Evolutionary conservation across 768 basidiomycete genomes (phyloP).

Genomic region (Auriculariales sp.): DNA sequence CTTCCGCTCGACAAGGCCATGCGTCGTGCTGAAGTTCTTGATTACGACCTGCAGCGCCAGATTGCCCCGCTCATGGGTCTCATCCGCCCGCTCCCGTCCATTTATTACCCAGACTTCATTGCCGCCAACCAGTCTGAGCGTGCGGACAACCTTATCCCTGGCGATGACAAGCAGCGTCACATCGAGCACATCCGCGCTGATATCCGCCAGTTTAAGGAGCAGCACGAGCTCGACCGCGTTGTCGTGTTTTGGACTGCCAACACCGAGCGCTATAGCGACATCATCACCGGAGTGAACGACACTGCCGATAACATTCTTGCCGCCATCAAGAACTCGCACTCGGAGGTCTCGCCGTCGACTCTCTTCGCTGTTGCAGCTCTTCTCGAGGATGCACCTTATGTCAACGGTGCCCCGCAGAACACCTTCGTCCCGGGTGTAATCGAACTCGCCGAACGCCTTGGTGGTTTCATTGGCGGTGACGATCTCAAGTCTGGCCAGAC

Average conservation of each 20-base stretch:
- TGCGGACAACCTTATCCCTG: conserved; percentile 85
- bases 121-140: conserved; percentile 95
- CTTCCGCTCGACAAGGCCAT: conserved; percentile 79
- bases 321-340: conserved; percentile 72
- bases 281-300: conserved; percentile 91
- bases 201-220: conserved; percentile 82
- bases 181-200: conserved; percentile 86
- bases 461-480: conserved; percentile 93
- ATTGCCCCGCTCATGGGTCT: conserved; percentile 77
- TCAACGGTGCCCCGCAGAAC: conserved; percentile 98
- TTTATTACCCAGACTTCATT: conserved; percentile 97
- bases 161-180: conserved; percentile 76
- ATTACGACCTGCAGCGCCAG: conserved; percentile 95
- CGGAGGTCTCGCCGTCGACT: conserved; percentile 92
- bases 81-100: conserved; percentile 76
- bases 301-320: conserved; percentile 76
- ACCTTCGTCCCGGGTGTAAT: conserved; percentile 95
- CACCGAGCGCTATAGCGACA: conserved; percentile 93
- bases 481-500: conserved; percentile 98
- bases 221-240: conserved; percentile 72
- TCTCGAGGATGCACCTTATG: conserved; percentile 87
- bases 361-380: conserved; percentile 92
- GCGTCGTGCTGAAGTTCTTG: conserved; percentile 83
- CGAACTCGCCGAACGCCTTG: conserved; percentile 74
- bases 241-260: conserved; percentile 98